These are phyloP conservation scores for Pythium biforme DNA, from an alignment of 352 stramenopile species.

Conservation along the genomic window DNA sequence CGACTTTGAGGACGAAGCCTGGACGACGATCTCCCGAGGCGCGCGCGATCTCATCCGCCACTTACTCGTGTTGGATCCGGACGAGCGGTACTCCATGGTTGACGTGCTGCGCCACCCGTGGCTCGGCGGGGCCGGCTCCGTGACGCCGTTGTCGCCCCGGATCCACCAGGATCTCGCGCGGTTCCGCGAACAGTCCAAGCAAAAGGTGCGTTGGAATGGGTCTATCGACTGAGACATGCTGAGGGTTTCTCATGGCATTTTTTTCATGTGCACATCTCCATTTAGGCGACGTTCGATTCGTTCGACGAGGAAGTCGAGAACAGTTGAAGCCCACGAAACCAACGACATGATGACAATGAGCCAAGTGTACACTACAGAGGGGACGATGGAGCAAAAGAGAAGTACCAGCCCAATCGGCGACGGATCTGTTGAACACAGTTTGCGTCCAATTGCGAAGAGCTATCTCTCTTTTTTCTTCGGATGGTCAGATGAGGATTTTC, in stretches of 20 bases:
- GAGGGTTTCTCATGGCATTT: too few species aligned
- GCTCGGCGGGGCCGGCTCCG: conserved; percentile 38
- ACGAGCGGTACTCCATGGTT: conserved; percentile 59
- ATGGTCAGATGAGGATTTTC: too few species aligned
- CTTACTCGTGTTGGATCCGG: conserved; percentile 72
- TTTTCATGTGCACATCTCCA: too few species aligned
- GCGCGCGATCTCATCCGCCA: conserved; percentile 78
- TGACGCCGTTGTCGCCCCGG: conserved; percentile 56
- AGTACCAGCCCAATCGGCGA: not conserved
- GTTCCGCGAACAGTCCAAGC: conserved; percentile 56
- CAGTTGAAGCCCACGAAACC: conserved; percentile 3
- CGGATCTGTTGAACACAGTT: not conserved
- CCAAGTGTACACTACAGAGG: conserved; percentile 17
- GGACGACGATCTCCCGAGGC: conserved; percentile 54
- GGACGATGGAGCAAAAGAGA: not conserved
- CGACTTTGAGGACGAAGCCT: conserved; percentile 72
- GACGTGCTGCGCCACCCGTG: conserved; percentile 74
- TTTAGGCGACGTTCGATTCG: conserved; percentile 21
- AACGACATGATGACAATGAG: not conserved
- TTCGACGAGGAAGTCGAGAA: conserved; percentile 27
- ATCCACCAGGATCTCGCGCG: conserved; percentile 69
- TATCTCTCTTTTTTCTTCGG: too few species aligned
- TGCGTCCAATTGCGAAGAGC: too few species aligned
- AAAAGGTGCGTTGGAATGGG: conserved; percentile 32
- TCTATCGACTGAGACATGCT: too few species aligned